These are phyloP conservation scores for Stephania japonica DNA, from an alignment of 164 flowering plant species.

Conservation along the genomic window DNA sequence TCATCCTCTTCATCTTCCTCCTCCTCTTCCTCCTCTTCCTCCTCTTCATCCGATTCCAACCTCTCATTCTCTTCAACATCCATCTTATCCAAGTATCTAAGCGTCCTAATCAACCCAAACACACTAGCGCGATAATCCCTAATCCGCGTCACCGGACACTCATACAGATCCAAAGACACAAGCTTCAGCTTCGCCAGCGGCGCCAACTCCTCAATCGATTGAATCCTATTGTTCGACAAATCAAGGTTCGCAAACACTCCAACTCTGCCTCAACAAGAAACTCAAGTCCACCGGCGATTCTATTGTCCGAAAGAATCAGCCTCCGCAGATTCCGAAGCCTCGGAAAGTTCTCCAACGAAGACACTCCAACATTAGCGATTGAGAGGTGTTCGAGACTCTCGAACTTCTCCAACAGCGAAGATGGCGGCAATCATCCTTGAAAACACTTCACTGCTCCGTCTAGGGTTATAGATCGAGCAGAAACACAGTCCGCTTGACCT, in stretches of 20 bases:
- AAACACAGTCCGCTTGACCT: constrained; percentile 49
- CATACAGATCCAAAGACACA: constrained; percentile 82
- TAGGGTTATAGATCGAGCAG: constrained; percentile 57
- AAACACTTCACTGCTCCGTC: constrained; percentile 91
- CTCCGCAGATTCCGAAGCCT: constrained; percentile 64
- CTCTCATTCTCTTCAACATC: constrained; percentile 83
- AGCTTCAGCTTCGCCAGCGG: constrained; percentile 70
- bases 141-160: constrained; percentile 83
- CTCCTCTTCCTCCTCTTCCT: constrained; percentile 82
- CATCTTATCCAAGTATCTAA: constrained; percentile 87
- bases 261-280: constrained; percentile 72
- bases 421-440: constrained; percentile 75
- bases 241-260: constrained; percentile 68
- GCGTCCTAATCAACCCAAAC: constrained; percentile 68
- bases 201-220: constrained; percentile 61
- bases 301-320: constrained; percentile 71
- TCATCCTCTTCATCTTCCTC: constrained; percentile 74
- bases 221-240: constrained; percentile 82
- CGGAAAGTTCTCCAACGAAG: constrained; percentile 84
- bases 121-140: constrained; percentile 84
- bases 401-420: constrained; percentile 60
- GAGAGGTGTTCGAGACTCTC: constrained; percentile 72
- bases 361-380: constrained; percentile 77
- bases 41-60: constrained; percentile 88
- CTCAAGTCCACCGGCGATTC: constrained; percentile 79